Evolutionary conservation across 352 stramenopile genomes (phyloP).

Genomic region (Pythium brachiatum): DNA sequence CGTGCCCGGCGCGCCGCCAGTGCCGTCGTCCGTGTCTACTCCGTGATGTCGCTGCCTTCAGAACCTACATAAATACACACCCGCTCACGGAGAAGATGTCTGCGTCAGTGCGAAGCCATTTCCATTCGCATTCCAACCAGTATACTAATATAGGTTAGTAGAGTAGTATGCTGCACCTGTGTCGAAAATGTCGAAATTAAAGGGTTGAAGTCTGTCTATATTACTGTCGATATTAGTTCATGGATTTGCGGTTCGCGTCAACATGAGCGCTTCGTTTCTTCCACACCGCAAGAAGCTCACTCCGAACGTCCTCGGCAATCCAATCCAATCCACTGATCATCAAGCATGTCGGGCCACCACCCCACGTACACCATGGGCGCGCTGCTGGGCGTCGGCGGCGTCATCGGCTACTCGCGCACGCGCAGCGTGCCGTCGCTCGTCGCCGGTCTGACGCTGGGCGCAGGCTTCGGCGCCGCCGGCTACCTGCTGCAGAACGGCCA

Average conservation of each 20-base stretch:
- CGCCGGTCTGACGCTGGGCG: slow-evolving; percentile 75
- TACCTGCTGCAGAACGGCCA: slow-evolving; percentile 78
- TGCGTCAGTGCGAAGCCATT: neutral
- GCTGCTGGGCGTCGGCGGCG: slow-evolving; percentile 57
- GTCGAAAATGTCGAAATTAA: neutral
- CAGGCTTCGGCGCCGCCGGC: slow-evolving; percentile 73
- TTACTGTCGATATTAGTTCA: neutral
- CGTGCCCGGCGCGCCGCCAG: slow-evolving; percentile 43
- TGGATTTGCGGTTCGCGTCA: neutral
- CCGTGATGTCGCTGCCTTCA: neutral
- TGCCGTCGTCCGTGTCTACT: slow-evolving; percentile 17
- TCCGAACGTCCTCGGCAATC: no score
- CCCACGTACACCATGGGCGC: slow-evolving; percentile 83
- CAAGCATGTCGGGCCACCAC: slow-evolving; percentile 65
- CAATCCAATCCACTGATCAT: neutral
- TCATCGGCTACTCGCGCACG: slow-evolving; percentile 79
- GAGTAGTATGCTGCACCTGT: neutral
- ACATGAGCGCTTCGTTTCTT: neutral
- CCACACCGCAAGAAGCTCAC: neutral
- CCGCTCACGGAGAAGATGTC: neutral
- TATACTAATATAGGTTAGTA: neutral
- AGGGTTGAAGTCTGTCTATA: neutral
- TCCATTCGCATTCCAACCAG: neutral
- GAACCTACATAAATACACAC: neutral
- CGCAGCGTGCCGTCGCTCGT: slow-evolving; percentile 81